These are phyloP conservation scores for Pleurotus salmoneostramineus DNA, from an alignment of 768 basidiomycete genomes.

Conservation along the genomic window DNA sequence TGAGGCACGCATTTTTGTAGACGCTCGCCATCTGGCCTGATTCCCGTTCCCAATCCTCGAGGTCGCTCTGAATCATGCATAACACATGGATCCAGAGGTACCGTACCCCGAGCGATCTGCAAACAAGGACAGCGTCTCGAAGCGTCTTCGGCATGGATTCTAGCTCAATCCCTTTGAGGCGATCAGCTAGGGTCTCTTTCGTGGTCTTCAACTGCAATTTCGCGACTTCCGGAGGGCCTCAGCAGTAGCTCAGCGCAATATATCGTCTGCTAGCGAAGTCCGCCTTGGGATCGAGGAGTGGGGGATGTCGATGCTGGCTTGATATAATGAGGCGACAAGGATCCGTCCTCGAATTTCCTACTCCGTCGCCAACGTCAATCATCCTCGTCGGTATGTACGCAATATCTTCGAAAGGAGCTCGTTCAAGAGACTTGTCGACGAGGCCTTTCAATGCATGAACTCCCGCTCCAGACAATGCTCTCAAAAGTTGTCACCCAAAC, in stretches of 20 bases:
- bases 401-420: background rate
- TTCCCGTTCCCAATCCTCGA: background rate
- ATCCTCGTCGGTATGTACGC: background rate
- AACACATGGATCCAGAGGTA: slow-evolving; percentile 1
- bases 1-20: background rate
- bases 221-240: background rate
- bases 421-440: background rate
- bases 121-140: background rate
- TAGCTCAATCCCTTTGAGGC: background rate
- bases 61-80: background rate
- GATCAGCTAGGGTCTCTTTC: background rate
- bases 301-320: background rate
- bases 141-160: background rate
- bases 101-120: background rate
- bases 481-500: too few species aligned
- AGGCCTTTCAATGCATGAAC: background rate
- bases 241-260: slow-evolving; percentile 1
- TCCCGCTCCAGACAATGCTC: background rate
- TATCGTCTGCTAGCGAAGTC: background rate
- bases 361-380: background rate
- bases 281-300: background rate
- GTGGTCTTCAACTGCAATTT: background rate
- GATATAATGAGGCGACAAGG: background rate
- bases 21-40: slow-evolving; percentile 2
- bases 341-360: background rate